Evolutionary conservation across 164 flowering plant genomes (phyloP).

Genomic region (Kingdonia uniflora): DNA sequence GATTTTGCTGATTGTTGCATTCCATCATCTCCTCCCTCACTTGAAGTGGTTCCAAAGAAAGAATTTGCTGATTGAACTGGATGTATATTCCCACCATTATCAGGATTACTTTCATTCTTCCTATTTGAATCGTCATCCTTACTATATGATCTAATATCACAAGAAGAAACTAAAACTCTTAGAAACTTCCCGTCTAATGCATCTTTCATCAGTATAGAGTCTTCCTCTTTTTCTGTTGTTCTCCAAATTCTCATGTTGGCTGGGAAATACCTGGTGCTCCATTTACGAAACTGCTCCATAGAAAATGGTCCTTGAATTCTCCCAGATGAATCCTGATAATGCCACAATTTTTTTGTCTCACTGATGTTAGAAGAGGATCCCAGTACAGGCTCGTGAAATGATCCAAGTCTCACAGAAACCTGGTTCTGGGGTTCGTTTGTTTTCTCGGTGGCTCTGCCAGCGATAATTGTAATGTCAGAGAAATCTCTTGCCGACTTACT

Average conservation of each 20-base stretch:
- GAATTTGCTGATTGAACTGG: no score
- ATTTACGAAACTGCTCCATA: conserved; percentile 60
- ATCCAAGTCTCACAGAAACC: conserved; percentile 18
- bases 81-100: no score
- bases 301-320: conserved; percentile 90
- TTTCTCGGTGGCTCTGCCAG: conserved; percentile 15
- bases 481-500: conserved; percentile 28
- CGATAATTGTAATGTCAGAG: conserved; percentile 21
- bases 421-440: conserved; percentile 5
- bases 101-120: no score
- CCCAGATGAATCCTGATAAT: conserved; percentile 71
- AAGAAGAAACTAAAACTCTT: conserved; percentile 1
- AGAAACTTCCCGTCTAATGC: conserved; percentile 35
- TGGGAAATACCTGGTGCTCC: conserved; percentile 70
- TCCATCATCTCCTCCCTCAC: background rate
- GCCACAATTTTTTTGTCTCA: conserved; percentile 67
- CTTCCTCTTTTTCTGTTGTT: conserved; percentile 33
- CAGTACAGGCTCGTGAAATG: conserved; percentile 23
- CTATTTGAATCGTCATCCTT: background rate
- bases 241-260: conserved; percentile 60
- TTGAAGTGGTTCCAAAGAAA: no score
- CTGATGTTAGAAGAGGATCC: conserved; percentile 18
- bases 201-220: conserved; percentile 50
- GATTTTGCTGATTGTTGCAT: no score
- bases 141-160: background rate